phyloP scores from a whole-genome alignment of 2,329 filamentous ascomycete genomes.

The Emericellopsis cladophorae region DNA sequence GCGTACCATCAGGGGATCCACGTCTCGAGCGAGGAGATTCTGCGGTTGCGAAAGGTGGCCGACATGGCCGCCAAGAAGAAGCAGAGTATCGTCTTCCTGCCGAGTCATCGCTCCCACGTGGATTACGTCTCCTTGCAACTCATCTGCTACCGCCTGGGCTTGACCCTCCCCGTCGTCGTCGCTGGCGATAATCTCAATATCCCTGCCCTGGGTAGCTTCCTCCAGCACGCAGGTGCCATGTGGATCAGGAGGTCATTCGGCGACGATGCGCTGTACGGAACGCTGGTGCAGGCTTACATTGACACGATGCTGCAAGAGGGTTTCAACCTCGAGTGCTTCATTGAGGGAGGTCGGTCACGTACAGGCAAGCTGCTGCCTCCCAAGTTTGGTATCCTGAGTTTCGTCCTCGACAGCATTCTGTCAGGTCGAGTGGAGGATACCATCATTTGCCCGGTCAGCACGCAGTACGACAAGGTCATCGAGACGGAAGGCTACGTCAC shows the following conservation, averaged over 20 bases:
- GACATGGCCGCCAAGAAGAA: slow-evolving; percentile 73
- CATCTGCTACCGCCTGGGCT: slow-evolving; percentile 86
- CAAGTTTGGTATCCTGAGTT: slow-evolving; percentile 90
- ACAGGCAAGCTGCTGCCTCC: slow-evolving; percentile 89
- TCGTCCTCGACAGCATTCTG: slow-evolving; percentile 79
- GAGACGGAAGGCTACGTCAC: slow-evolving; percentile 95
- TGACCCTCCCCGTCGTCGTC: slow-evolving; percentile 82
- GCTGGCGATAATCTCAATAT: slow-evolving; percentile 96
- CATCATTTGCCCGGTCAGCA: slow-evolving; percentile 90
- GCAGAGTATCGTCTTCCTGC: slow-evolving; percentile 91
- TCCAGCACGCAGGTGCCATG: slow-evolving; percentile 96
- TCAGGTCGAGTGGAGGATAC: slow-evolving; percentile 82
- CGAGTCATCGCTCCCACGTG: slow-evolving; percentile 88
- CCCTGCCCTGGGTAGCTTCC: slow-evolving; percentile 74
- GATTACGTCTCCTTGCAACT: slow-evolving; percentile 93
- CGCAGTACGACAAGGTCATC: slow-evolving; percentile 97
- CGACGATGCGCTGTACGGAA: slow-evolving; percentile 79
- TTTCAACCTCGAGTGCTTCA: slow-evolving; percentile 94
- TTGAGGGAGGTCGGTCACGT: slow-evolving; percentile 84
- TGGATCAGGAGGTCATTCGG: slow-evolving; percentile 90
- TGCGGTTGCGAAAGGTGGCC: slow-evolving; percentile 70
- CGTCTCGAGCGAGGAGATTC: slow-evolving; percentile 86
- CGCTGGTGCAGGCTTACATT: slow-evolving; percentile 91
- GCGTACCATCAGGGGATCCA: slow-evolving; percentile 97
- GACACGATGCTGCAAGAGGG: slow-evolving; percentile 83